Evolutionary conservation across 129 eudicot genomes (phyloP).

Genomic region (Arctium minus): DNA sequence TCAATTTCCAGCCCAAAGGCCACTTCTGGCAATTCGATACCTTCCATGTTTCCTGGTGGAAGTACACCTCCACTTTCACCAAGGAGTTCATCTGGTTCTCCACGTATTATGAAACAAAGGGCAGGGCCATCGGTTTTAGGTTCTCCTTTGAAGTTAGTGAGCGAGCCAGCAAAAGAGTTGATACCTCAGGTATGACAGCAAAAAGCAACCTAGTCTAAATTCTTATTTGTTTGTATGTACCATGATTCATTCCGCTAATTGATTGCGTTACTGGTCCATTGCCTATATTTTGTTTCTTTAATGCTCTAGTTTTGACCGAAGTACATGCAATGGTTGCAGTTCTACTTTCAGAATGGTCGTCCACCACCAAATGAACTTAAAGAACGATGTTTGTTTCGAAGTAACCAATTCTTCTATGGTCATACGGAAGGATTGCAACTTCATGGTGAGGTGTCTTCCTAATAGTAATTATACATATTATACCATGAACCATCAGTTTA

Average conservation of each 20-base stretch:
- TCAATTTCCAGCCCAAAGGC: conserved; percentile 55
- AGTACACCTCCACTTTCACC: conserved; percentile 94
- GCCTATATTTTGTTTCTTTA: background rate
- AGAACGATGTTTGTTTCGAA: conserved; percentile 74
- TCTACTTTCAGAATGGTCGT: conserved; percentile 82
- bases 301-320: background rate
- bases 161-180: conserved; percentile 65
- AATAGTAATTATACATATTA: background rate
- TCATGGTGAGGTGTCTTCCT: conserved; percentile 40
- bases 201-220: background rate
- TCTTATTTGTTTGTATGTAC: background rate
- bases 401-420: conserved; percentile 80
- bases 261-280: background rate
- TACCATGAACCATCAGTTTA: conserved; percentile 12
- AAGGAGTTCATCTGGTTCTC: conserved; percentile 77
- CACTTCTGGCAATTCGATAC: conserved; percentile 51
- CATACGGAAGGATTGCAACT: conserved; percentile 74
- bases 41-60: conserved; percentile 88
- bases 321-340: conserved; percentile 43
- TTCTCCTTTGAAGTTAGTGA: conserved; percentile 60
- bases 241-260: background rate
- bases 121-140: conserved; percentile 61
- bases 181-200: conserved; percentile 66
- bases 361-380: conserved; percentile 83
- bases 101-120: conserved; percentile 60